Conservation (phyloP, 441 rosid genomes). For the Corymbia calophylla region DNA sequence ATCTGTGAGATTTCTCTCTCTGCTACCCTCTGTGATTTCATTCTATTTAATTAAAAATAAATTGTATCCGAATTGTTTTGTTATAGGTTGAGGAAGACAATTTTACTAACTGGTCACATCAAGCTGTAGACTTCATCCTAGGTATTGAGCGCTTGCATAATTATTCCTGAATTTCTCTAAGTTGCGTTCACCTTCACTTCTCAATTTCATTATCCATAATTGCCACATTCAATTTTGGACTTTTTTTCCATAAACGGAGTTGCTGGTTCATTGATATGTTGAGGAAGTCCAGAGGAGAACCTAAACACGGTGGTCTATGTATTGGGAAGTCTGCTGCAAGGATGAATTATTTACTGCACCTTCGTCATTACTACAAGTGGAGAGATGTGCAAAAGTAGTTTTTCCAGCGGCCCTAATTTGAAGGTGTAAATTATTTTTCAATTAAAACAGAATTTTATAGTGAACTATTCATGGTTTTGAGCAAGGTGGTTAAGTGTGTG, state of each 20-base stretch:
- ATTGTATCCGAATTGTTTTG: not conserved
- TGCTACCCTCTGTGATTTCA: not conserved
- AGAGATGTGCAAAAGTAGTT: not conserved
- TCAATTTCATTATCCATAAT: not conserved
- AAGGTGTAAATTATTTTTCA: not conserved
- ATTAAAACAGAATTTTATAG: not conserved
- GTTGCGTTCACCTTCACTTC: not conserved
- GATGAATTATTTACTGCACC: not conserved
- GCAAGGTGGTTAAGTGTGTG: not conserved
- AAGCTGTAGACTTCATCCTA: slow-evolving; percentile 83
- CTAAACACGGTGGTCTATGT: not conserved
- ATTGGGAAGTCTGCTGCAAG: not conserved
- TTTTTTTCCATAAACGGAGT: not conserved
- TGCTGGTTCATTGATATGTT: not conserved
- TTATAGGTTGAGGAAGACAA: slow-evolving; percentile 41
- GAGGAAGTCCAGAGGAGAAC: not conserved
- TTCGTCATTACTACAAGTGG: not conserved
- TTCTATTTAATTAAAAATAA: not conserved
- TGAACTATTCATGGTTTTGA: not conserved
- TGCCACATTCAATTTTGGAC: not conserved
- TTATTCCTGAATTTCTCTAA: not conserved
- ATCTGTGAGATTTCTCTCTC: slow-evolving; percentile 24
- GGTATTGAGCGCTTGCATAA: slow-evolving; percentile 24
- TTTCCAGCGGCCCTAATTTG: not conserved
- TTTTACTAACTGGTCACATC: slow-evolving; percentile 86